These are phyloP conservation scores for Bruguiera sexangula DNA, from an alignment of 345 rosid genomes.

Conservation along the genomic window DNA sequence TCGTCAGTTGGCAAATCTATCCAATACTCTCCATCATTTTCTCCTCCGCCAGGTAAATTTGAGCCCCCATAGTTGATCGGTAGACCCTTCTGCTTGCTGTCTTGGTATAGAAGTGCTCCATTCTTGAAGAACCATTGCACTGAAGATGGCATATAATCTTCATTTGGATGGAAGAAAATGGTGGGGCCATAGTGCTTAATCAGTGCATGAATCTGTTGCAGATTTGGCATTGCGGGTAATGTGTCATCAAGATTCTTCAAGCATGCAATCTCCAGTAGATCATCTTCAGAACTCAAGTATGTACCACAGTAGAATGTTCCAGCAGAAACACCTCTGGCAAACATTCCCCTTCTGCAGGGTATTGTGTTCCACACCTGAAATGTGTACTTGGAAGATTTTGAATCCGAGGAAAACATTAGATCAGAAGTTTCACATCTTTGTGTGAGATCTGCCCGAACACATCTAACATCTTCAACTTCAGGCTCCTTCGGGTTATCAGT, in stretches of 20 bases:
- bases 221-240: conserved; percentile 69
- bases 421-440: conserved; percentile 65
- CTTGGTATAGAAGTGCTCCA: conserved; percentile 58
- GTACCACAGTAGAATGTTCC: conserved; percentile 76
- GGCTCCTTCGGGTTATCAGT: conserved; percentile 49
- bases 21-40: conserved; percentile 71
- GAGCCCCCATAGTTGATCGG: conserved; percentile 52
- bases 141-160: conserved; percentile 79
- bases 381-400: conserved; percentile 30
- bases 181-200: conserved; percentile 77
- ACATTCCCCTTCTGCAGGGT: conserved; percentile 75
- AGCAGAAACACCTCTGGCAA: conserved; percentile 60
- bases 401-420: conserved; percentile 38
- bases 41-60: conserved; percentile 68
- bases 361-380: conserved; percentile 62
- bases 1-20: conserved; percentile 67
- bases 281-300: conserved; percentile 34
- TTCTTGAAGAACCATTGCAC: conserved; percentile 87
- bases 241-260: conserved; percentile 62
- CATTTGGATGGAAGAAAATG: conserved; percentile 87
- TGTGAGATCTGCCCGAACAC: conserved; percentile 79
- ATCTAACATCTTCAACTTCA: conserved; percentile 55
- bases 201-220: conserved; percentile 68
- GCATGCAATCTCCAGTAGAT: conserved; percentile 50
- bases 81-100: conserved; percentile 45